These are phyloP conservation scores for Theileria sp. DNA, from an alignment of 169 alveolate genomes.

Conservation along the genomic window DNA sequence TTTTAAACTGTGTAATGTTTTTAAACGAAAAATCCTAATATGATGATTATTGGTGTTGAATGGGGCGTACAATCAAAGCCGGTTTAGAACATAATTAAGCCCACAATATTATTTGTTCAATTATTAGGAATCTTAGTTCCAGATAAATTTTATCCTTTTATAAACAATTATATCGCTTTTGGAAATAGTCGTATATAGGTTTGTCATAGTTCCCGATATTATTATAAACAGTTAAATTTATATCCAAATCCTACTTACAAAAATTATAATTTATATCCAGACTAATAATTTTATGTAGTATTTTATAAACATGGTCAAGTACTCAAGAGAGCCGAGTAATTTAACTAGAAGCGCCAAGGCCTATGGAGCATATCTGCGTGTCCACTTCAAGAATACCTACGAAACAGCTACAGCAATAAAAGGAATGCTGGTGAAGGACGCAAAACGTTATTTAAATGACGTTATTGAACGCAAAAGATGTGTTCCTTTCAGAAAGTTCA, in stretches of 20 bases:
- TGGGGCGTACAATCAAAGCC: not conserved
- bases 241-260: not conserved
- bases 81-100: not conserved
- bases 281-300: slow-evolving; percentile 9
- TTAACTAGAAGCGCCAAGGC: slow-evolving; percentile 65
- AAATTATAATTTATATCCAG: not conserved
- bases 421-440: slow-evolving; percentile 89
- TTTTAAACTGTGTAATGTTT: not conserved
- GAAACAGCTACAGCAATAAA: slow-evolving; percentile 95
- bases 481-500: slow-evolving; percentile 94
- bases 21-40: not conserved
- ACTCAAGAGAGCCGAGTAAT: slow-evolving; percentile 65
- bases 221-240: not conserved
- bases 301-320: slow-evolving; percentile 60
- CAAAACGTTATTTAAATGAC: slow-evolving; percentile 91
- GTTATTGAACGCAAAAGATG: slow-evolving; percentile 94
- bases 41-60: not conserved
- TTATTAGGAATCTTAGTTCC: not conserved
- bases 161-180: not conserved
- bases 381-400: slow-evolving; percentile 94
- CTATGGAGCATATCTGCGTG: slow-evolving; percentile 88
- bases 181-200: not conserved
- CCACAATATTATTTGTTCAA: not conserved
- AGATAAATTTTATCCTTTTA: not conserved
- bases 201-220: not conserved